Base-by-base conservation (phyloP, 148 eudicot species). In the Fagopyrum esculentum region DNA sequence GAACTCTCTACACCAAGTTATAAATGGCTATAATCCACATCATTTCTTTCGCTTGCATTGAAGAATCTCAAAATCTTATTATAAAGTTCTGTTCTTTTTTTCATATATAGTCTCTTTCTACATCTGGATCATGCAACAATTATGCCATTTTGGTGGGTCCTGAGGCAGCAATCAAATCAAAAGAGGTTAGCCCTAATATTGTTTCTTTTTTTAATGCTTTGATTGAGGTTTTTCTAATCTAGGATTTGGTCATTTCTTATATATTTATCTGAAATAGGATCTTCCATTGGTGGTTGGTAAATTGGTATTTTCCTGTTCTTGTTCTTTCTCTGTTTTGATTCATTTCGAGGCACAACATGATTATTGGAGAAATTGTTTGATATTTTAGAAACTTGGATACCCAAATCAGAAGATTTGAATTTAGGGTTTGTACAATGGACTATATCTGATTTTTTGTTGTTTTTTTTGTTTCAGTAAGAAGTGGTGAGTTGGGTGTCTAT, bases 201-300 rank as follows among this genome's bases (percentile, higher is more conserved):
- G 4, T 40, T 12, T 66, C 9, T 66, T 13, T 6, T 35, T 12
- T 35, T 35, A 40, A 22, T 60, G 71, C 71, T 66, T 66, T 66
- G 71, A 66, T 66, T 66, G 47, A 40, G 71, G 71, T 66, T 66
- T 66, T 66, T 66, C 71, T 66, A 45, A 66, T 66, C 71, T 66
- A 17, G 71, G 71, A 66, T 40, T 40, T 40, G 10, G 71, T 17
- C 11, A 6, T 40, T 66, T 66, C 43, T 5, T 43, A 5, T 64
- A 66, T 66, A 12, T 64, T 11, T 40, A 64, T 10, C 69, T 64
- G 8, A 64, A 64, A 64, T 64, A 64, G 70, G 45, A 64, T 6
- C 70, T 45, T 35, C 46, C 12, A 35, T 45, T 64, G 70, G n/a
- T 66, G 47, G 71, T 66, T 66, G 71, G 46, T 66, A 13, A 60